These are phyloP conservation scores for Yamadazyma atlantica DNA, from an alignment of 1,139 yeast species.

Conservation along the genomic window DNA sequence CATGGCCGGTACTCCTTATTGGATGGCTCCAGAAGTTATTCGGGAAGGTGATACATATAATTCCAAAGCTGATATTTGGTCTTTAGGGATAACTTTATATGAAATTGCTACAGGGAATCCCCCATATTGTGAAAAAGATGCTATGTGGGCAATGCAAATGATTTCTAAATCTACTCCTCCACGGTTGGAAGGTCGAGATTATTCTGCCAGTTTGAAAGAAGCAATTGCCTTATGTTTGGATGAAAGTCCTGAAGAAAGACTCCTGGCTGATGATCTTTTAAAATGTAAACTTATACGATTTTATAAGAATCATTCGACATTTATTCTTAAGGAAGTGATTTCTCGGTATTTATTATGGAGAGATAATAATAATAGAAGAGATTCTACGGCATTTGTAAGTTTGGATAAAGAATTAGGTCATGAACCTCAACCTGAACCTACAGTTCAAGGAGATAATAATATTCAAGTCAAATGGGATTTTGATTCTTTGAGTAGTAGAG, in stretches of 20 bases:
- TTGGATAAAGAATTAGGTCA: conserved; percentile 30
- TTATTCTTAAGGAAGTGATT: conserved; percentile 71
- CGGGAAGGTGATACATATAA: conserved; percentile 88
- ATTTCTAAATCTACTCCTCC: conserved; percentile 95
- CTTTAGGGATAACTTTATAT: conserved; percentile 87
- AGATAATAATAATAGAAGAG: conserved; percentile 55
- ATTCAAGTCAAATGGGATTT: conserved; percentile 87
- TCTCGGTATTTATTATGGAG: conserved; percentile 80
- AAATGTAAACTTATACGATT: conserved; percentile 70
- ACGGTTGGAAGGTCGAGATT: conserved; percentile 85
- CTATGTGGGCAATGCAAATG: conserved; percentile 90
- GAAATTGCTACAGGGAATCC: conserved; percentile 98
- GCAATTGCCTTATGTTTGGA: conserved; percentile 89
- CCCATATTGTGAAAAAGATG: conserved; percentile 94
- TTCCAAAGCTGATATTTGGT: conserved; percentile 89
- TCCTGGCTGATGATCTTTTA: conserved; percentile 79
- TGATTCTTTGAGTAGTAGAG: conserved; percentile 71
- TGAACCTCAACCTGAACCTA: conserved; percentile 16
- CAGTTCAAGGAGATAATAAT: conserved; percentile 26
- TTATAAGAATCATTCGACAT: conserved; percentile 60
- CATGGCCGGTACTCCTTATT: conserved; percentile 98
- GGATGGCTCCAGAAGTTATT: conserved; percentile 99
- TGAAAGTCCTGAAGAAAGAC: conserved; percentile 88
- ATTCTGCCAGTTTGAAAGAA: conserved; percentile 75
- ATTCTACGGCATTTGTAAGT: conserved; percentile 37